Evolutionary conservation across 371 early-diverging fungal genomes (phyloP).

Genomic region (Entomophthora muscae): DNA sequence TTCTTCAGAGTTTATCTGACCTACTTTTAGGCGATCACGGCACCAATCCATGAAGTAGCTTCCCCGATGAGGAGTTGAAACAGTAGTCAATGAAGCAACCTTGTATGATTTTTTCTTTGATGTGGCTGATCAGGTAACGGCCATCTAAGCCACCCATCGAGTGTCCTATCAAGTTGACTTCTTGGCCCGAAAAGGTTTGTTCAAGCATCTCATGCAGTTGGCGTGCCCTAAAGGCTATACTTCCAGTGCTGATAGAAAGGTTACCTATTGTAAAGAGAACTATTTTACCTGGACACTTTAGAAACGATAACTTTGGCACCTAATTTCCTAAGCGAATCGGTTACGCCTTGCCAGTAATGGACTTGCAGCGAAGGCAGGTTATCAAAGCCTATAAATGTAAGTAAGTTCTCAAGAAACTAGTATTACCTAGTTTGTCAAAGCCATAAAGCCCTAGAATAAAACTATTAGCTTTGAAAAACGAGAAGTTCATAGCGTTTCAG

Average conservation of each 20-base stretch:
- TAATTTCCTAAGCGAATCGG: conserved; percentile 52
- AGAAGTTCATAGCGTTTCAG: neutral
- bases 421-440: conserved; percentile 6
- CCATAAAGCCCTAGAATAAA: conserved; percentile 9
- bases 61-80: conserved; percentile 86
- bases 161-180: conserved; percentile 18
- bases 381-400: conserved; percentile 32
- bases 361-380: conserved; percentile 58
- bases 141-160: conserved; percentile 72
- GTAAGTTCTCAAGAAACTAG: neutral
- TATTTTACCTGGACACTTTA: conserved; percentile 43
- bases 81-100: conserved; percentile 59
- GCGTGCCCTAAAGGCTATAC: conserved; percentile 58
- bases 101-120: conserved; percentile 37
- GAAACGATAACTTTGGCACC: conserved; percentile 72
- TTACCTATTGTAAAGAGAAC: neutral
- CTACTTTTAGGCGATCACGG: conserved; percentile 48
- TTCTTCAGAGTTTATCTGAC: neutral
- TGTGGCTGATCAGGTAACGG: conserved; percentile 62
- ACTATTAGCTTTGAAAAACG: neutral
- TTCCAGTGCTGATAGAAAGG: conserved; percentile 13
- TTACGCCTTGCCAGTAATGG: conserved; percentile 80
- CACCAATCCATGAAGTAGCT: conserved; percentile 83
- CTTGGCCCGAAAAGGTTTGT: neutral
- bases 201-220: conserved; percentile 29